These are phyloP conservation scores for Paecilomyces niveus DNA, from an alignment of 2,329 filamentous ascomycete genomes.

Conservation along the genomic window DNA sequence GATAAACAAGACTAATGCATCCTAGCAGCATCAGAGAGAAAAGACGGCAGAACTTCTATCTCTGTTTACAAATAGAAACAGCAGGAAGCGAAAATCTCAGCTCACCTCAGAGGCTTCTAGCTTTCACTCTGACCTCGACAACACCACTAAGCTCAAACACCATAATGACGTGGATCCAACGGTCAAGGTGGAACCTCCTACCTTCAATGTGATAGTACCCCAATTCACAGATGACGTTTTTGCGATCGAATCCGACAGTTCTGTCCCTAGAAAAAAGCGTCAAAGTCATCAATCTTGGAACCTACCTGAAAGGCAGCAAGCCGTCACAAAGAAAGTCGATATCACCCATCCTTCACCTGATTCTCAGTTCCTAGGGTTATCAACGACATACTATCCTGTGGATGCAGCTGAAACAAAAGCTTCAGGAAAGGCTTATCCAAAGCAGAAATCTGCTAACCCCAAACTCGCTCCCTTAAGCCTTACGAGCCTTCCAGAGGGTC, in stretches of 20 bases:
- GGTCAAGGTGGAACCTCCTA: background rate
- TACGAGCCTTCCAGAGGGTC: background rate
- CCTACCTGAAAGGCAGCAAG: background rate
- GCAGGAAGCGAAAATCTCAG: background rate
- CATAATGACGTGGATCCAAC: background rate
- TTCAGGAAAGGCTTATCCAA: conserved; percentile 12
- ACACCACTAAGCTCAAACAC: background rate
- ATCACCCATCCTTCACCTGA: background rate
- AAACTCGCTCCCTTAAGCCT: conserved; percentile 2
- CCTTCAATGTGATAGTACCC: background rate
- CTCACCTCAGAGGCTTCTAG: background rate
- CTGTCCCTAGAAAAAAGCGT: background rate
- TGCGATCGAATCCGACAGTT: background rate
- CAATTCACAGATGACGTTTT: background rate
- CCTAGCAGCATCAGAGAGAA: background rate
- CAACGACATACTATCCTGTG: conserved; percentile 14
- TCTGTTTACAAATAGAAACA: background rate
- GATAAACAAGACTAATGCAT: background rate
- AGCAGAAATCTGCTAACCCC: conserved; percentile 9
- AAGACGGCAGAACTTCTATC: background rate
- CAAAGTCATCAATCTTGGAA: background rate
- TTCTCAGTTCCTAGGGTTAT: conserved; percentile 10
- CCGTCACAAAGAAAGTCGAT: background rate
- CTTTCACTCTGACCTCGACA: background rate
- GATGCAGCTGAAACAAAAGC: conserved; percentile 14